Base-by-base conservation (phyloP, 495 filamentous ascomycete genomes). In the Beverwykella pulmonaria region DNA sequence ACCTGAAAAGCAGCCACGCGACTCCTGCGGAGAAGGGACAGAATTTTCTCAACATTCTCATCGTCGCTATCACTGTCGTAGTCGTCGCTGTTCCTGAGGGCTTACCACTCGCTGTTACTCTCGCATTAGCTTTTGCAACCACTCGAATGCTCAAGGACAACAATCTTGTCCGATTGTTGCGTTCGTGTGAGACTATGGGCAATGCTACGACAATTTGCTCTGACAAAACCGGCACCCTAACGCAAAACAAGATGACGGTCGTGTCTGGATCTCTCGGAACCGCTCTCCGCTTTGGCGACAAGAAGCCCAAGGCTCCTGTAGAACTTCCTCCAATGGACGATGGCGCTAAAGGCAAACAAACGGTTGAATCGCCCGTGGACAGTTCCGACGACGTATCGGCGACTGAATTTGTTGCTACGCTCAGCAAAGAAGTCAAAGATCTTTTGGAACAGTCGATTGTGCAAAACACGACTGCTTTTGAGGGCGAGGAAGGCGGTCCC, bases 151-250 rank as follows among this genome's bases (percentile, higher is more conserved):
- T 97, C 49, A 94, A 90, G 75, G 93, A 97, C 71, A 93, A 96
- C 77, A 97, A 97, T 67, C 76, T 98, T 53, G 93, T 98, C 54
- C 90, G 93, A 27, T 84, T 93, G 59, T 81, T 98, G 41, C 88
- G 92, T 70, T 93, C 93, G 48, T 98, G 93, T 76, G 93, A 98
- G 76, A 95, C 93, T n/a, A 98, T 98, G 93, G 93, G 93, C 23
- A 97, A 97, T 76, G 93, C 93, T 4, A 96, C 93, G 0, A 93
- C 91, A 1, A 91, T 98, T 53, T 98, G 93, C 77, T 96, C 93
- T 2, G 93, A 98, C 79, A 98, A 98, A 76, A 98, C 93, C 0
- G 93, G 93, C 59, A 98, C 93, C 1, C 80, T 98, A n/a, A 89
- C 87, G 2, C 84, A 88, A 71, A 90, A 90, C 69, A 86, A 84